Base-by-base conservation (phyloP, 495 filamentous ascomycete species). In the Neurospora sp. region DNA sequence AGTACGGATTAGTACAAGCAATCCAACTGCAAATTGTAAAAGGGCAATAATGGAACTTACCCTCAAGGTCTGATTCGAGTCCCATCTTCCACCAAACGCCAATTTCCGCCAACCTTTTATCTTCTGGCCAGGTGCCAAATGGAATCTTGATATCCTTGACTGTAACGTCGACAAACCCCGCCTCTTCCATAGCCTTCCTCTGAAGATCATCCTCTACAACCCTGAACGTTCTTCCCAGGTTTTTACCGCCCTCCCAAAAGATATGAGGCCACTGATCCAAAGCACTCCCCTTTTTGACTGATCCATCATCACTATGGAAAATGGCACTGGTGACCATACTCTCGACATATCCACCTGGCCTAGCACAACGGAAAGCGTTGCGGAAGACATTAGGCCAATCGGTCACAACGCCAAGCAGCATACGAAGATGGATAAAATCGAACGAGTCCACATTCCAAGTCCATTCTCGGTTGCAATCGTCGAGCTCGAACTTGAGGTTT, bases 351-450 rank as follows among this genome's bases (percentile, higher is more conserved):
- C 70, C 70, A 59, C 70, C 70, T 4, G 70, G 44, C 22, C 20
- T 65, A 61, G 53, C 53, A 31, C 73, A 71, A 18, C 59, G 31
- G 69, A 75, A 83, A 45, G 73, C 77, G 8, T 82, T 78, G 84
- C 84, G 20, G 38, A 74, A 68, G 3, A 82, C 81, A 31, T 72
- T 78, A 4, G 77, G 77, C 88, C 88, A 90, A 74, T 89, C 81
- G 37, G 76, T 76, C 39, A 90, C 80, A 35, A 82, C 84, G 44
- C 81, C 86, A 59, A 82, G 80, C 22, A 89, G 73, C 4, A 80
- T 72, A 38, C 88, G 83, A 12, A 86, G 81, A 77, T 90, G 86
- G 71, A 90, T 83, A 70, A 87, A 87, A 78, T 90, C 89, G 74
- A 90, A 90, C 68, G 78, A 71, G 41, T 84, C 77, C 20, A 77